Evolutionary conservation across 2,329 filamentous ascomycete species (phyloP).

Genomic region (Neoarthrinium moseri): DNA sequence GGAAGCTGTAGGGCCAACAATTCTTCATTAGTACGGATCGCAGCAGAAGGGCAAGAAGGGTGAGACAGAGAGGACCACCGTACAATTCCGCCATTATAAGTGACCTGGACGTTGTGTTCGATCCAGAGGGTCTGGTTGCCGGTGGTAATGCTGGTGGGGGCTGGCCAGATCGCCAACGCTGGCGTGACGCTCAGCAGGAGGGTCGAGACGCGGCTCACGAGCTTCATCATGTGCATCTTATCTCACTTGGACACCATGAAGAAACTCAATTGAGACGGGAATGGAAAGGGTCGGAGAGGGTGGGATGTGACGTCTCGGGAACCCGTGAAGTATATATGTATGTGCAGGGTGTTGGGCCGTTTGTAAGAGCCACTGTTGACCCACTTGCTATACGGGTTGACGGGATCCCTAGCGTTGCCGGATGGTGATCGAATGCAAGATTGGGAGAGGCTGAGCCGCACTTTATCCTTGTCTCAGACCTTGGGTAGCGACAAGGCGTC

Average conservation of each 20-base stretch:
- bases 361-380: too few species aligned
- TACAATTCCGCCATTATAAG: constrained; percentile 60
- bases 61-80: constrained; percentile 37
- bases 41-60: constrained; percentile 16
- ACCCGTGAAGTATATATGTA: too few species aligned
- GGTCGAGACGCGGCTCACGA: constrained; percentile 23
- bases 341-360: too few species aligned
- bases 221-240: constrained; percentile 13
- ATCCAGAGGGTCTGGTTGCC: constrained; percentile 55
- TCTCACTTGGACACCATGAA: background rate
- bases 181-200: constrained; percentile 39
- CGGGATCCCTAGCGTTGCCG: too few species aligned
- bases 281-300: too few species aligned
- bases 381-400: too few species aligned
- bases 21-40: constrained; percentile 20
- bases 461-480: too few species aligned
- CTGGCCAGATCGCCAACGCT: constrained; percentile 57
- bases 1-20: constrained; percentile 42
- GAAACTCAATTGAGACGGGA: too few species aligned
- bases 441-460: too few species aligned
- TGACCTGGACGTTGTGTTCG: constrained; percentile 48
- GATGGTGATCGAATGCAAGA: too few species aligned
- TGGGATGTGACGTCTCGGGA: too few species aligned
- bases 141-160: constrained; percentile 48
- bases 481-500: too few species aligned